Evolutionary conservation across 306 rosid genomes (phyloP).

Genomic region (Argentina anserina): DNA sequence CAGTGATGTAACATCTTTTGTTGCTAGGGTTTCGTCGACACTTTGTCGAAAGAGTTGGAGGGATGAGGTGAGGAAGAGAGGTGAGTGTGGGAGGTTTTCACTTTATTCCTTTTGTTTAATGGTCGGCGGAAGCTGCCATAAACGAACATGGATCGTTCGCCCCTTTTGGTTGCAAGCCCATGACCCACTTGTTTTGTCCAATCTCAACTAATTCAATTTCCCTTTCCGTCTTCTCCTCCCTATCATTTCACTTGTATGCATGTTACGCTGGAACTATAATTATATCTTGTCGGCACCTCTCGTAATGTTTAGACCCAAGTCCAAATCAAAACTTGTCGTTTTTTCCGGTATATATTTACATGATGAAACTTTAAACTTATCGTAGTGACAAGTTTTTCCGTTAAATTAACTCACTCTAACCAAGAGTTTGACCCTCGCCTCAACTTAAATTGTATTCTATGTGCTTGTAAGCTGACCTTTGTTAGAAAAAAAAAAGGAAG

Average conservation of each 20-base stretch:
- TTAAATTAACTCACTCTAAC: too few species aligned
- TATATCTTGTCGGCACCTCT: background rate
- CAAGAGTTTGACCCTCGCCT: too few species aligned
- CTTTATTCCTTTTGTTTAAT: constrained; percentile 64
- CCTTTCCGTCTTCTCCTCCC: background rate
- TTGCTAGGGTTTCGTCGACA: constrained; percentile 13
- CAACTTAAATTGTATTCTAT: too few species aligned
- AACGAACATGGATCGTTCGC: constrained; percentile 32
- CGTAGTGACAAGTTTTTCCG: too few species aligned
- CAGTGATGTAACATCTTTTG: constrained; percentile 56
- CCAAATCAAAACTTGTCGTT: too few species aligned
- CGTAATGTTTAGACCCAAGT: too few species aligned
- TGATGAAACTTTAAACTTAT: too few species aligned
- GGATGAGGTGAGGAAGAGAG: background rate
- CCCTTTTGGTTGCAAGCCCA: constrained; percentile 27
- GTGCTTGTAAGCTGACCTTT: too few species aligned
- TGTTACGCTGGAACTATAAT: background rate
- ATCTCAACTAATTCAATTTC: constrained; percentile 1
- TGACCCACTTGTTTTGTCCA: constrained; percentile 80
- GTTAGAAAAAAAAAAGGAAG: too few species aligned
- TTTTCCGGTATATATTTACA: too few species aligned
- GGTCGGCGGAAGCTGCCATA: constrained; percentile 29
- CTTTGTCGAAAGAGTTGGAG: background rate
- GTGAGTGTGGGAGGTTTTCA: constrained; percentile 35
- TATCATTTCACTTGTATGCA: background rate